A percentile compares a stretch with the other conserved stretches of the same genome.
phyloP scores from a whole-genome alignment of 495 filamentous ascomycete genomes.

The Lasiosphaeria ovina region DNA sequence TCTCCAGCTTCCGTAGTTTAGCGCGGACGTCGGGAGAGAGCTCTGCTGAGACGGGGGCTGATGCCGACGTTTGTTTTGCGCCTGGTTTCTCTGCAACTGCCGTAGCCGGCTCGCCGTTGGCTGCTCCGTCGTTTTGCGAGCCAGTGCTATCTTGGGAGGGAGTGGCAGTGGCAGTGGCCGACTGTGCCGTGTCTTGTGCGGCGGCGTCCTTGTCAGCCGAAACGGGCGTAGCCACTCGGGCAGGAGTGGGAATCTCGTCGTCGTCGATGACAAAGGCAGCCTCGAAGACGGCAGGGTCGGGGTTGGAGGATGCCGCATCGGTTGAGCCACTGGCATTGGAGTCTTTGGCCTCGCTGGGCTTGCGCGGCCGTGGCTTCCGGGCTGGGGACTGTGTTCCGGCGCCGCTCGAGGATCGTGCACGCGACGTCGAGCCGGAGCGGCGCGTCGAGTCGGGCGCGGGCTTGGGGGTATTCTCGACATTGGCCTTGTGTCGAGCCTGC shows the following conservation, averaged over 20 bases:
- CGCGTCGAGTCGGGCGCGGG: conserved; percentile 47
- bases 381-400: conserved; percentile 35
- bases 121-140: background rate
- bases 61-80: background rate
- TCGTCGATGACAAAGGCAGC: conserved; percentile 79
- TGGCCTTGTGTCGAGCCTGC: conserved; percentile 64
- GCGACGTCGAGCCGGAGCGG: conserved; percentile 48
- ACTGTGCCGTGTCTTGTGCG: conserved; percentile 34
- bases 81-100: no score
- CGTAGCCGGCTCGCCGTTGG: conserved; percentile 7
- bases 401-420: conserved; percentile 47
- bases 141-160: conserved; percentile 10
- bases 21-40: conserved; percentile 71
- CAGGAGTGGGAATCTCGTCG: conserved; percentile 57
- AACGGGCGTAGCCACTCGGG: conserved; percentile 47
- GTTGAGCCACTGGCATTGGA: conserved; percentile 40
- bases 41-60: conserved; percentile 44
- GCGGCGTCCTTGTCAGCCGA: conserved; percentile 33
- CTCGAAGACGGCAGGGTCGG: conserved; percentile 84
- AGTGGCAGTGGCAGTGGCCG: conserved; percentile 4
- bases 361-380: conserved; percentile 40
- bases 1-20: conserved; percentile 74
- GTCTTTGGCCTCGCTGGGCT: conserved; percentile 43
- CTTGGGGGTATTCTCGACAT: conserved; percentile 30
- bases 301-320: conserved; percentile 30